These are phyloP conservation scores for Talaromyces albobiverticillius DNA, from an alignment of 2,329 filamentous ascomycete genomes.

Conservation along the genomic window DNA sequence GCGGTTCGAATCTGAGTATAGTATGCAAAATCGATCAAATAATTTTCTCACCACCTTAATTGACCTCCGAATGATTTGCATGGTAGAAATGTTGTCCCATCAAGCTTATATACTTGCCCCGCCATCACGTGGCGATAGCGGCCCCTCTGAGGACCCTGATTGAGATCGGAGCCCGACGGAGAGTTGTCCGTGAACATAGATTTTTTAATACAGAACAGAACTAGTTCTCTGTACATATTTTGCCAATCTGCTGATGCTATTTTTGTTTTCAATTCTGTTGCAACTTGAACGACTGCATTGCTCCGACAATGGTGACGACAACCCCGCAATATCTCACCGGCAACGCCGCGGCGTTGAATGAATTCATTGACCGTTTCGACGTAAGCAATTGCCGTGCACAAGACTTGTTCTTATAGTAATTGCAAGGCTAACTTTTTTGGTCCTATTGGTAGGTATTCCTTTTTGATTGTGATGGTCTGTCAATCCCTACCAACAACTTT, in stretches of 20 bases:
- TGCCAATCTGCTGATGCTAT: no score
- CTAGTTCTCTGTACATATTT: background rate
- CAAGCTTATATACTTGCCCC: no score
- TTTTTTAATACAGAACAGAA: background rate
- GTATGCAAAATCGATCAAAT: no score
- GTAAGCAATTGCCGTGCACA: constrained; percentile 53
- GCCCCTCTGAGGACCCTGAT: no score
- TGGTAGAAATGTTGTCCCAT: no score
- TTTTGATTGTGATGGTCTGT: constrained; percentile 89
- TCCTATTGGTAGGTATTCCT: constrained; percentile 74
- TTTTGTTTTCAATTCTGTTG: no score
- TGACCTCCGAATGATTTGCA: no score
- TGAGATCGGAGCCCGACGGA: background rate
- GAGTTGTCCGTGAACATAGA: background rate
- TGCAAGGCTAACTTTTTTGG: constrained; percentile 20
- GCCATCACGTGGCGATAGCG: background rate
- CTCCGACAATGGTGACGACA: constrained; percentile 6
- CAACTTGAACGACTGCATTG: no score
- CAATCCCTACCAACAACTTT: background rate
- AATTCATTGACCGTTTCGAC: constrained; percentile 88
- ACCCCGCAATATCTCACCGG: constrained; percentile 67
- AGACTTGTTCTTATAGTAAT: background rate
- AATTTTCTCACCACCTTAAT: no score
- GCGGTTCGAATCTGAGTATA: no score
- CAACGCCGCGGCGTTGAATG: constrained; percentile 70